Base-by-base conservation (phyloP, 2,329 filamentous ascomycete genomes). In the Alternaria postmessia region DNA sequence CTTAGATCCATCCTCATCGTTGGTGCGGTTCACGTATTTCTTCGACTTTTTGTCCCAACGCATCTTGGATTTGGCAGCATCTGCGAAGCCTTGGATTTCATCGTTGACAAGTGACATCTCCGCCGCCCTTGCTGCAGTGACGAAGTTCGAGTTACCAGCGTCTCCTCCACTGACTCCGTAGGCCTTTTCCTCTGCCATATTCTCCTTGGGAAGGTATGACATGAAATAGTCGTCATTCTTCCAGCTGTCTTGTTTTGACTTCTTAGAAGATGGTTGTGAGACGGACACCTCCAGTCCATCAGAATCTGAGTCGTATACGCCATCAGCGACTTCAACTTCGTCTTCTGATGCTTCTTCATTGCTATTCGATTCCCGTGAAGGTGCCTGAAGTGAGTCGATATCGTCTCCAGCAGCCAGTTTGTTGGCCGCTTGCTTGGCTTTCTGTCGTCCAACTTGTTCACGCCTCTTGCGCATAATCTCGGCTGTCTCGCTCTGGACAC, bases 21-120 rank as follows among this genome's bases (percentile, higher is more conserved):
- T 98, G 70, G 89, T 89, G 36, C 92, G 88, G 12, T 92, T 85
- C 36, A 99, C 94, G 81, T 98, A 99, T 81, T 97, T 98, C 81
- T 92, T 96, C 73, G 89, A 88, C 80, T 97, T 96, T 83, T 96
- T 94, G 82, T 99, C 95, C 95, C 95, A 99, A 67, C 95, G 90
- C 89, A 97, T 90, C 47, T 89, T 87, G 49, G 89, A 81, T 70
- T 89, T 90, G 47, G 89, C 87, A 3, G 93, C 88, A 70, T 92
- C 88, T 63, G 88, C 93, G 77, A 97, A 96, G 1, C 87, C 86
- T 75, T 92, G 91, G 69, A 88, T 87, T 68, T 98, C 95, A 79
- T 99, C 95, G 75, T 93, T 93, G 61, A 87, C 90, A 12, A 99
- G 88, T 78, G 98, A 95, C 92, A 99, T 97, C 39, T 93, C 91